Evolutionary conservation across 2,329 filamentous ascomycete genomes (phyloP).

Genomic region (Colletotrichum chrysophilum): DNA sequence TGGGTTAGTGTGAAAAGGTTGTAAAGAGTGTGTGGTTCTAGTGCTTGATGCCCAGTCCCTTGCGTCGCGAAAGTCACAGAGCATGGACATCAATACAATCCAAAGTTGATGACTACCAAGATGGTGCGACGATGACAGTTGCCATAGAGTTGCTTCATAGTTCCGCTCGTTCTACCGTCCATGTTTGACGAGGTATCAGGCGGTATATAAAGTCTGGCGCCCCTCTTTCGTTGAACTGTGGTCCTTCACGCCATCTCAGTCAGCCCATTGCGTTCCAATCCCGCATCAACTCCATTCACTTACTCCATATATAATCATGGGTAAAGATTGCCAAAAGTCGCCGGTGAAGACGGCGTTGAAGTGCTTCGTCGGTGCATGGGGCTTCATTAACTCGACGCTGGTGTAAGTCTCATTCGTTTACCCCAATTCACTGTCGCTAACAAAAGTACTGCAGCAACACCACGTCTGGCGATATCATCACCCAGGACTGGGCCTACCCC

Average conservation of each 20-base stretch:
- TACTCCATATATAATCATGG: neutral
- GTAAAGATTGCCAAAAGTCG: neutral
- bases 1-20: neutral
- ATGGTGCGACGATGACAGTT: neutral
- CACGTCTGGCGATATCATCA: neutral
- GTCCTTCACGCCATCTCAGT: fast-evolving
- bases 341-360: neutral
- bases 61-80: neutral
- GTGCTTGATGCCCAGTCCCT: neutral
- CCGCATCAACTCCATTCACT: too few species aligned
- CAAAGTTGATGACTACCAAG: neutral
- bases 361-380: neutral
- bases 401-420: neutral
- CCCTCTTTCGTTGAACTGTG: neutral
- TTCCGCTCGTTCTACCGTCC: neutral
- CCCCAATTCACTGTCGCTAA: neutral
- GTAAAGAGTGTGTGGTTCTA: neutral
- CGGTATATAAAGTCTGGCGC: neutral
- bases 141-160: neutral
- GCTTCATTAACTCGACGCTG: constrained; percentile 5
- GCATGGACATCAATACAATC: neutral
- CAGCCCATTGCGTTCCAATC: neutral
- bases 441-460: neutral
- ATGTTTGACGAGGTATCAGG: neutral
- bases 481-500: constrained; percentile 2